Evolutionary conservation across 139 green algal genomes (phyloP), one percentile per base, ranked within the genome.

Genomic region (Coelastrella sp.): DNA sequence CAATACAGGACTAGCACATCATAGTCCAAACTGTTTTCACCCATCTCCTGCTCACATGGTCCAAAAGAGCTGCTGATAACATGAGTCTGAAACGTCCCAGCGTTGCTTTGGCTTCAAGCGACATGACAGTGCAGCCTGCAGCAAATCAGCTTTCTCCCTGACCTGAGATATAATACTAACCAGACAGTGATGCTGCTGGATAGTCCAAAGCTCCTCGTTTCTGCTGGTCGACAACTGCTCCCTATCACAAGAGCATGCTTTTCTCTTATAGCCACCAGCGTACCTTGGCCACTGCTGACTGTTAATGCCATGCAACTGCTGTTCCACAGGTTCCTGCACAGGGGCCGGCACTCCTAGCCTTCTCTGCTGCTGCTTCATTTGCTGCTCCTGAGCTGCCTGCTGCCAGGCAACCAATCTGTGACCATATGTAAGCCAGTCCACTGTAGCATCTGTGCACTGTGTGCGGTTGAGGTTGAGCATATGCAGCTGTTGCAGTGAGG

Each of bases 341-440:
- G 22, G 7, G 7, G 23, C 23, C 7, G 23, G 74, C 23, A 8
- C 7, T 80, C 11, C 23, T 80, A 17, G 7, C 23, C 22, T 59
- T 13, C 17, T 57, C 74, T 19, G 74, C 74, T 58, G 23, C 74
- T 80, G 74, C 20, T 57, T 47, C 32, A 47, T 47, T 47, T 47
- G 74, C 74, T 57, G 74, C 74, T 19, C 19, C 74, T 80, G 11
- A 80, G 23, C 74, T 7, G 74, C 14, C 23, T 57, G 8, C 5
- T 80, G 74, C 47, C 85, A 74, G n/a, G 7, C 10, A 77, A 75
- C 74, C 60, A 77, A 64, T 54, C 85, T 57, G 11, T 68, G 71
- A 7, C 85, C 92, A 57, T 93, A 94, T 2, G 92, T 94, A 2
- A 94, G 89, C 58, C 75, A 81, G 2, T 75, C 89, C 13, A 94